Conservation (phyloP, 2,329 filamentous ascomycete genomes). For the Phaeomoniella chlamydospora region DNA sequence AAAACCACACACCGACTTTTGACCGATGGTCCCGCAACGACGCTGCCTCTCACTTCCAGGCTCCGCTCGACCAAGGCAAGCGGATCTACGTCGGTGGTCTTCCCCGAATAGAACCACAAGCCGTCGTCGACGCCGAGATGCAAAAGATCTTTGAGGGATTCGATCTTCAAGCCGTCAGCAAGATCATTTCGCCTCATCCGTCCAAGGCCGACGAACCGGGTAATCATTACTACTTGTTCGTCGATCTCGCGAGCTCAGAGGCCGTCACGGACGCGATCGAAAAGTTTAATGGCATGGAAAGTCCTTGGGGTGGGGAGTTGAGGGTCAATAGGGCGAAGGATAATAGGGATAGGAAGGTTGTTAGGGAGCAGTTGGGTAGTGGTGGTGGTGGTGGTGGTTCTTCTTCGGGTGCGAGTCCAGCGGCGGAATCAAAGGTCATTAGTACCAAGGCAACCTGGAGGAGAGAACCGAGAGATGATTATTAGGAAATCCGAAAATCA, state of each 20-base stretch:
- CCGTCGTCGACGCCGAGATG: conserved; percentile 25
- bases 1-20: conserved; percentile 13
- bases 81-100: conserved; percentile 33
- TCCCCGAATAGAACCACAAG: conserved; percentile 26
- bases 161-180: conserved; percentile 31
- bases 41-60: conserved; percentile 16
- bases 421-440: no score
- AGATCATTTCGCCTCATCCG: conserved; percentile 43
- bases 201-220: conserved; percentile 37
- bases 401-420: no score
- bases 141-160: conserved; percentile 28
- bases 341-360: conserved; percentile 11
- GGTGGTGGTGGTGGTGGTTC: not conserved
- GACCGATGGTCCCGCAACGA: conserved; percentile 29
- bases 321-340: conserved; percentile 25
- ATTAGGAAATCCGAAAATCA: no score
- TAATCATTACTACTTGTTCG: conserved; percentile 50
- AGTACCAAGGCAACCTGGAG: no score
- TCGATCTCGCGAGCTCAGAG: conserved; percentile 43
- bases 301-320: conserved; percentile 23
- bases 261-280: conserved; percentile 39
- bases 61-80: conserved; percentile 18
- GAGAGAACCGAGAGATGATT: no score
- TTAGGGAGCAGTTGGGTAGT: conserved; percentile 7
- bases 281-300: conserved; percentile 23